phyloP scores from a whole-genome alignment of 2,329 filamentous ascomycete genomes.

The Talaromyces funiculosus region DNA sequence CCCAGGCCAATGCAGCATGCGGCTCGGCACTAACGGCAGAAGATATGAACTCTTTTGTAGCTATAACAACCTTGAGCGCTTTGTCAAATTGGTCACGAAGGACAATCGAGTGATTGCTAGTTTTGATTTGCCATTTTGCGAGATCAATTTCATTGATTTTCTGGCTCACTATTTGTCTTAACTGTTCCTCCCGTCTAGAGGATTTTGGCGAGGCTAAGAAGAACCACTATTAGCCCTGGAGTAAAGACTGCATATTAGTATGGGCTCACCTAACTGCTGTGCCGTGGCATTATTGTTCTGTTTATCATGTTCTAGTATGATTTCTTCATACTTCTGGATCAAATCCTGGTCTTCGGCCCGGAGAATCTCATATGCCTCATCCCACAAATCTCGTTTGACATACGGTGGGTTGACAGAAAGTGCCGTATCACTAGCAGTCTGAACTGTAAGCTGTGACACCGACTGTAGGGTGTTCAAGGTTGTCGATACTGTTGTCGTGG shows the following conservation, averaged over 20 bases:
- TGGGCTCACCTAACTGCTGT: not conserved
- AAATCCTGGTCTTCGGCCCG: not conserved
- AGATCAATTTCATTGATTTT: not conserved
- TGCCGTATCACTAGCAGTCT: not conserved
- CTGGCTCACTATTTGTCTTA: not conserved
- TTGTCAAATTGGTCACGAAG: conserved; percentile 1
- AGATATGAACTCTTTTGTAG: not conserved
- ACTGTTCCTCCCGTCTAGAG: not conserved
- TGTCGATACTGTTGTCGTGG: not conserved
- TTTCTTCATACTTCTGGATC: not conserved
- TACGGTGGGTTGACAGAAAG: not conserved
- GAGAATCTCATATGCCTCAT: not conserved
- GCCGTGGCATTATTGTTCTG: not conserved
- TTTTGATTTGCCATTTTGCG: not conserved
- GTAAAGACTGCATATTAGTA: not conserved
- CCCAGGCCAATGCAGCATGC: conserved; percentile 1
- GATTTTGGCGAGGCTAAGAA: not conserved
- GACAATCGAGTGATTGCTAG: not conserved
- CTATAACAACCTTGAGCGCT: not conserved
- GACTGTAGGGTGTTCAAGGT: not conserved
- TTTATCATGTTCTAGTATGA: not conserved
- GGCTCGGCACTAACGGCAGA: not conserved
- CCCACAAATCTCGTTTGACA: not conserved
- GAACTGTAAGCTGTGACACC: not conserved
- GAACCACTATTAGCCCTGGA: not conserved